These are phyloP conservation scores for Emmonsia crescens DNA, from an alignment of 2,329 filamentous ascomycete genomes.

Conservation along the genomic window DNA sequence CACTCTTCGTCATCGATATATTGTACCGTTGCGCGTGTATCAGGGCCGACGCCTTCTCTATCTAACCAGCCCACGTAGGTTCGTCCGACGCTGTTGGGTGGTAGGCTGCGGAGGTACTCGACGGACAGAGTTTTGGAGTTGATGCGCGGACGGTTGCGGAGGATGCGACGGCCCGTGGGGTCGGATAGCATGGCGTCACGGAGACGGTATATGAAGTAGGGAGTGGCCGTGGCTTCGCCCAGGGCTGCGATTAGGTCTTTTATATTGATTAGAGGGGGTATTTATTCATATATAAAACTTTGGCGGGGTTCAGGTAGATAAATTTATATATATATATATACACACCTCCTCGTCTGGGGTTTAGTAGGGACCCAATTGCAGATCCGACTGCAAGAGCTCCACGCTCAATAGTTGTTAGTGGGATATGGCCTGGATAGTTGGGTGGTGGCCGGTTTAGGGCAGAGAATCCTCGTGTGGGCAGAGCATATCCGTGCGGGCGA, in stretches of 20 bases:
- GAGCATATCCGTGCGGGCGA: conserved; percentile 1
- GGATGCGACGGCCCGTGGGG: conserved; percentile 77
- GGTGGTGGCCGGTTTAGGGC: conserved; percentile 73
- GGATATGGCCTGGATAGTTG: conserved; percentile 87
- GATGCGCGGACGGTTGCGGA: conserved; percentile 80
- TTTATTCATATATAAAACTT: background rate
- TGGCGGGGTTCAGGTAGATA: background rate
- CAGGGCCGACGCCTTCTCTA: conserved; percentile 81
- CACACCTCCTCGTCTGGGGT: conserved; percentile 71
- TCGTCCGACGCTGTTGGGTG: conserved; percentile 62
- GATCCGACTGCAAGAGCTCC: conserved; percentile 56
- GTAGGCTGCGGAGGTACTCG: conserved; percentile 58
- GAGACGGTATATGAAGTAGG: conserved; percentile 88
- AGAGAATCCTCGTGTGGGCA: conserved; percentile 51
- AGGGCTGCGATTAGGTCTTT: conserved; percentile 84
- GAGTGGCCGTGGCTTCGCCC: conserved; percentile 89
- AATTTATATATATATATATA: background rate
- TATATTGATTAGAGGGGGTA: conserved; percentile 1
- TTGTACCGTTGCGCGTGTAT: conserved; percentile 69
- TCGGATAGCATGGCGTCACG: conserved; percentile 81
- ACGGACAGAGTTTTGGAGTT: conserved; percentile 62
- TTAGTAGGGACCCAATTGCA: conserved; percentile 50
- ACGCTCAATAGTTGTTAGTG: conserved; percentile 68
- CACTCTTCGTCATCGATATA: conserved; percentile 95
- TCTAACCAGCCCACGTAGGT: conserved; percentile 89